phyloP scores from a whole-genome alignment of 1,284 basidiomycete genomes.

The Amylostereum chailletii region DNA sequence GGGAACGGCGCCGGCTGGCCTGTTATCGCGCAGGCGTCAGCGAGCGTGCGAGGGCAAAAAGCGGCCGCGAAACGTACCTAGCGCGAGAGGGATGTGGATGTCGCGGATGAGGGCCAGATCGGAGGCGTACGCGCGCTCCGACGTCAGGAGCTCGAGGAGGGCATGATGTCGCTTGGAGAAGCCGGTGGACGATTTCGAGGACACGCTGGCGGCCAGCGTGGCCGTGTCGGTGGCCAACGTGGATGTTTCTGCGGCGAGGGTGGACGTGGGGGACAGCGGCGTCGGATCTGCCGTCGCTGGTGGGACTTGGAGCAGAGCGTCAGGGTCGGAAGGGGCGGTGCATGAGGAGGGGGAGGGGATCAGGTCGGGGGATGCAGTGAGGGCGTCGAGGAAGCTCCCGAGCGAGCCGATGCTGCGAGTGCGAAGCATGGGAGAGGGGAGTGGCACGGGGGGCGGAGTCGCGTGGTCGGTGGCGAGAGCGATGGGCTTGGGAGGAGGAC shows the following conservation, averaged over 20 bases:
- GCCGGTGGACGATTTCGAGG: not conserved
- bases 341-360: slow-evolving; percentile 5
- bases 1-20: slow-evolving; percentile 23
- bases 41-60: too few relatives aligned
- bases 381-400: slow-evolving; percentile 19
- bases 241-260: too few relatives aligned
- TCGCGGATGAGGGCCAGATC: slow-evolving; percentile 83
- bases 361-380: not conserved
- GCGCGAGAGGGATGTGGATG: slow-evolving; percentile 72
- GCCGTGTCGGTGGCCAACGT: too few relatives aligned
- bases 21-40: slow-evolving; percentile 2
- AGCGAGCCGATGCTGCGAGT: slow-evolving; percentile 22
- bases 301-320: slow-evolving; percentile 22
- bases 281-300: not conserved
- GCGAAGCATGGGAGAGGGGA: slow-evolving; percentile 17
- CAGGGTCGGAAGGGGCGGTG: slow-evolving; percentile 6
- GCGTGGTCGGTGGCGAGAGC: slow-evolving; percentile 7
- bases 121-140: slow-evolving; percentile 81
- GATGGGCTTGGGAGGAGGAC: slow-evolving; percentile 23
- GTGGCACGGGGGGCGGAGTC: slow-evolving; percentile 7
- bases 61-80: slow-evolving; percentile 33
- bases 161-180: slow-evolving; percentile 75
- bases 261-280: too few relatives aligned
- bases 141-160: slow-evolving; percentile 74
- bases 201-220: too few relatives aligned